These are phyloP conservation scores for Fusarium praegraminearum DNA, from an alignment of 2,329 filamentous ascomycete genomes.

Conservation along the genomic window DNA sequence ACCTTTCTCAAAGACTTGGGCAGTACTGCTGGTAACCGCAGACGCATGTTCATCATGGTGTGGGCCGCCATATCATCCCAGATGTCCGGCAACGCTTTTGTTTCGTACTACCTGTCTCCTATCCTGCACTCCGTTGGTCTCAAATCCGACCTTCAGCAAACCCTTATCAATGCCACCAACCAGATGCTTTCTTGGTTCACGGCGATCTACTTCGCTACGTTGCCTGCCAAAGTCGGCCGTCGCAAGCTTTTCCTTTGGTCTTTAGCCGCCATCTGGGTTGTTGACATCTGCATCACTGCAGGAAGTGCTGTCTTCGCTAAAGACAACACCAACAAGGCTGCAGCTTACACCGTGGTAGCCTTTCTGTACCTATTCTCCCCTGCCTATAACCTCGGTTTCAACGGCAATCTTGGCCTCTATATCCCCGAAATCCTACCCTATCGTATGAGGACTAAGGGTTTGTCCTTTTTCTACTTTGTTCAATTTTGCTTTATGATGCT, in stretches of 20 bases:
- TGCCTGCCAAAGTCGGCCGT: neutral
- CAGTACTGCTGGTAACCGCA: neutral
- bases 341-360: neutral
- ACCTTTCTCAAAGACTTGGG: neutral
- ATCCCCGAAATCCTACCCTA: conserved; percentile 9
- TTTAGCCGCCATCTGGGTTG: neutral
- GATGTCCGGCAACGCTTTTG: conserved; percentile 8
- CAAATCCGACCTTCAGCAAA: conserved; percentile 2
- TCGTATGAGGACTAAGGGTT: neutral
- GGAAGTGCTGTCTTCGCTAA: neutral
- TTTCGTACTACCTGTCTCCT: neutral
- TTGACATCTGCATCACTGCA: conserved; percentile 7
- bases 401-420: neutral
- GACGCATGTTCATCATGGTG: neutral
- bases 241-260: conserved; percentile 8
- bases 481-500: conserved; percentile 10
- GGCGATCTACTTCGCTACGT: conserved; percentile 3
- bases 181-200: conserved; percentile 8
- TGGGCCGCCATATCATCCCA: conserved; percentile 3
- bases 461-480: conserved; percentile 4
- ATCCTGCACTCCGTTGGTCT: conserved; percentile 4
- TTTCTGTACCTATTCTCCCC: conserved; percentile 8
- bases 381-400: neutral
- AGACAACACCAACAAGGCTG: conserved; percentile 5
- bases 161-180: conserved; percentile 5